Percentiles rank a stretch among this genome's conserved stretches.
Evolutionary conservation across 345 rosid genomes (phyloP).

Genomic region (Camelina neglecta): DNA sequence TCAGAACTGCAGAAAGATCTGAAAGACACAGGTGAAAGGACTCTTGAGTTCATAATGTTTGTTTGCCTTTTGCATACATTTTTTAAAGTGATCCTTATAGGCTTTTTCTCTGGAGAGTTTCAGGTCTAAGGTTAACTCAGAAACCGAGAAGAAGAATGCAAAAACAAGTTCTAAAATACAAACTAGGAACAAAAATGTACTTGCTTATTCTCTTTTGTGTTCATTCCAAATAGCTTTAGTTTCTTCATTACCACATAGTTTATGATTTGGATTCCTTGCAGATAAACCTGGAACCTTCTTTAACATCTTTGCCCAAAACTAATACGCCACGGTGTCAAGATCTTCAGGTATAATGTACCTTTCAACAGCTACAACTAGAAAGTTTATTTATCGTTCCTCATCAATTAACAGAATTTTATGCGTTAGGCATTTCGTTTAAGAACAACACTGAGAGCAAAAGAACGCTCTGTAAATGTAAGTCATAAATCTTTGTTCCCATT

Average conservation of each 20-base stretch:
- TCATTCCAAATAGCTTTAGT: not conserved
- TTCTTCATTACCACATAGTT: conserved; percentile 10
- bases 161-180: conserved; percentile 20
- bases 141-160: conserved; percentile 5
- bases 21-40: conserved; percentile 36
- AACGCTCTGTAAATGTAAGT: conserved; percentile 35
- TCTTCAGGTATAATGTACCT: conserved; percentile 29
- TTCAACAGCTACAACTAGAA: not conserved
- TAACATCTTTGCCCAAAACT: conserved; percentile 30
- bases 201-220: conserved; percentile 8
- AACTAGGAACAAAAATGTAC: conserved; percentile 30
- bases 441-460: conserved; percentile 35
- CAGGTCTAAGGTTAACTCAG: conserved; percentile 42
- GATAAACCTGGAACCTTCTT: conserved; percentile 22
- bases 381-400: not conserved
- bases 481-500: not conserved
- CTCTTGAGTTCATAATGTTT: not conserved
- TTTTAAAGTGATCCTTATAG: not conserved
- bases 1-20: conserved; percentile 45
- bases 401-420: not conserved
- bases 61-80: conserved; percentile 8
- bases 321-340: conserved; percentile 20
- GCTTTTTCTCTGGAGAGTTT: conserved; percentile 7
- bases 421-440: conserved; percentile 36
- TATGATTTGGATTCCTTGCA: conserved; percentile 17